Evolutionary conservation across 1,284 basidiomycete genomes (phyloP).

Genomic region (Heimioporus punctisporus): DNA sequence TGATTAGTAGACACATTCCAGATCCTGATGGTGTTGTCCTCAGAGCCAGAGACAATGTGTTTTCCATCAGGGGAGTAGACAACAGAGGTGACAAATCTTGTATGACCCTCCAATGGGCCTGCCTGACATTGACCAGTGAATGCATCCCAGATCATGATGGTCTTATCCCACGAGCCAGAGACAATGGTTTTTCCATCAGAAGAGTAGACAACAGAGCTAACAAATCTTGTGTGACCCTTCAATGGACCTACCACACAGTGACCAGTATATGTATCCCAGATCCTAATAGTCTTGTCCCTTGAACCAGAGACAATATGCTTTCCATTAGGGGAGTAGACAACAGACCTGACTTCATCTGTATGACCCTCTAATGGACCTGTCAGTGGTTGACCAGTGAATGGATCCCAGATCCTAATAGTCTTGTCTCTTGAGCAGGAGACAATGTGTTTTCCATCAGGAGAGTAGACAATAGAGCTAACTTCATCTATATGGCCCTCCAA

Average conservation of each 20-base stretch:
- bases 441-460: too few relatives aligned
- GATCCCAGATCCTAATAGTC: neutral
- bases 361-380: neutral
- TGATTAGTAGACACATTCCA: too few relatives aligned
- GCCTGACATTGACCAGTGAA: neutral
- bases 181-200: neutral
- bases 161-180: neutral
- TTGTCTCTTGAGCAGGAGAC: neutral
- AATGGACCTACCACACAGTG: neutral
- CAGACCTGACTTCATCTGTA: neutral
- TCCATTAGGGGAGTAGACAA: neutral
- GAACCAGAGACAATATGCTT: neutral
- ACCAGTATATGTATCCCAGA: neutral
- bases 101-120: neutral
- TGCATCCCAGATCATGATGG: neutral
- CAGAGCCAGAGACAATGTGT: neutral
- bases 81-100: neutral
- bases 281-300: neutral
- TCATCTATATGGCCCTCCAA: neutral
- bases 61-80: neutral
- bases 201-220: neutral
- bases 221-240: neutral
- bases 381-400: neutral
- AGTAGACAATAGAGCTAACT: too few relatives aligned
- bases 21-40: too few relatives aligned